A percentile compares a stretch with the other conserved stretches of the same genome.
Evolutionary conservation across 2,329 filamentous ascomycete species (phyloP).

Genomic region (Tolypocladium pustulatum): DNA sequence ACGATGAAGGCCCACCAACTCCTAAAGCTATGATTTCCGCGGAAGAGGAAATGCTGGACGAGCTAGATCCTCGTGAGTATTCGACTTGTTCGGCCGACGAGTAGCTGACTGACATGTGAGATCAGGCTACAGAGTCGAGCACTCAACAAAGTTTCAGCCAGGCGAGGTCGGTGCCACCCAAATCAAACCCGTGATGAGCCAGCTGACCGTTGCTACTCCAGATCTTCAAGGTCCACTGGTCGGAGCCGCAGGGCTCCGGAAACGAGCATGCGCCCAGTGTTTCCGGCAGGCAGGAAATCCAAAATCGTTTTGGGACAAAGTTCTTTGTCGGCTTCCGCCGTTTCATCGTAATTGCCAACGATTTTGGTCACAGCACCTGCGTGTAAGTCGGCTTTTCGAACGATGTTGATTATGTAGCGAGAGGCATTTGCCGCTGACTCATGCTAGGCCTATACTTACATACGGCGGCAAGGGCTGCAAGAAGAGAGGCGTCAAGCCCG

Average conservation of each 20-base stretch:
- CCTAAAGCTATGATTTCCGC: conserved; percentile 7
- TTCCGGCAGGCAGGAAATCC: conserved; percentile 21
- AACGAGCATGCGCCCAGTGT: conserved; percentile 19
- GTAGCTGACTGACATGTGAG: background rate
- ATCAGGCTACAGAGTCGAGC: conserved; percentile 28
- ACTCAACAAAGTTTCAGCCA: conserved; percentile 26
- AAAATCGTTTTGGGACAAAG: conserved; percentile 22
- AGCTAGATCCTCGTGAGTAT: conserved; percentile 26
- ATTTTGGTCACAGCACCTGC: conserved; percentile 43
- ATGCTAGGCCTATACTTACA: conserved; percentile 40
- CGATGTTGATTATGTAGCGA: too few species aligned
- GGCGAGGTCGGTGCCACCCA: conserved; percentile 23
- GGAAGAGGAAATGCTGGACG: conserved; percentile 8
- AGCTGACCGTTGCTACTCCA: conserved; percentile 10
- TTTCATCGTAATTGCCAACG: conserved; percentile 42
- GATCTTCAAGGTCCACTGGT: conserved; percentile 48
- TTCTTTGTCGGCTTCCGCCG: conserved; percentile 41
- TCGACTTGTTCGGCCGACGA: background rate
- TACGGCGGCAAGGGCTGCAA: conserved; percentile 41
- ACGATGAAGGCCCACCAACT: conserved; percentile 14
- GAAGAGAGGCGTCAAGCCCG: conserved; percentile 41
- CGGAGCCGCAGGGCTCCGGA: conserved; percentile 34
- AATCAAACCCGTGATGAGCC: background rate
- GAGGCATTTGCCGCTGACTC: background rate
- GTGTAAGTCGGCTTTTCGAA: conserved; percentile 28